Conservation (phyloP, 768 basidiomycete species). For the Amanita pallidorosea region DNA sequence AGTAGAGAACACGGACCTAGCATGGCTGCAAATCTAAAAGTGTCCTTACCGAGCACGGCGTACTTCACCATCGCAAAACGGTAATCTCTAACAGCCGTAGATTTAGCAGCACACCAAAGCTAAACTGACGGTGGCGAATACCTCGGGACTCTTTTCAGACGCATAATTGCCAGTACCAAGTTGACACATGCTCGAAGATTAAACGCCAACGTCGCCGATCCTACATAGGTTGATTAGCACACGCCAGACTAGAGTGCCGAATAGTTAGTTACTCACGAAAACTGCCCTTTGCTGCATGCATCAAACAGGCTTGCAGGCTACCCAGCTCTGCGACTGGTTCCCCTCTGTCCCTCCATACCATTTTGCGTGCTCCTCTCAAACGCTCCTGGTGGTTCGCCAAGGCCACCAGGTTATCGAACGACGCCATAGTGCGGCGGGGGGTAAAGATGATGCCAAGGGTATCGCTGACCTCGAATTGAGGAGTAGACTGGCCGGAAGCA, state of each 20-base stretch:
- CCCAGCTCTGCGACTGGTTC: slow-evolving; percentile 62
- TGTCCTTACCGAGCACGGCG: slow-evolving; percentile 78
- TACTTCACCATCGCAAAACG: slow-evolving; percentile 61
- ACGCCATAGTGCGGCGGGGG: slow-evolving; percentile 51
- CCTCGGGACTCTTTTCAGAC: slow-evolving; percentile 59
- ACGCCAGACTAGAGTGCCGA: background rate
- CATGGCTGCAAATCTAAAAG: slow-evolving; percentile 81
- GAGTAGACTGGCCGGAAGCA: slow-evolving; percentile 1
- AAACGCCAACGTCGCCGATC: slow-evolving; percentile 74
- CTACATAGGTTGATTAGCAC: slow-evolving; percentile 24
- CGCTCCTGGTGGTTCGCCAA: slow-evolving; percentile 78
- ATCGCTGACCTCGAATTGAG: background rate
- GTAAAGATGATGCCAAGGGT: slow-evolving; percentile 31
- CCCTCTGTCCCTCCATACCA: slow-evolving; percentile 75
- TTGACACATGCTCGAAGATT: slow-evolving; percentile 78
- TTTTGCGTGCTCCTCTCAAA: slow-evolving; percentile 60
- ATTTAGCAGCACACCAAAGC: background rate
- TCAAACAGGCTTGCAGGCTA: slow-evolving; percentile 52
- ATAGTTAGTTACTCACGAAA: slow-evolving; percentile 47
- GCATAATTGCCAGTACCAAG: slow-evolving; percentile 64
- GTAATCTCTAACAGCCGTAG: slow-evolving; percentile 32
- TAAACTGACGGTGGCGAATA: slow-evolving; percentile 19
- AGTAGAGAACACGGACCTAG: slow-evolving; percentile 40
- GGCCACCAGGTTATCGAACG: slow-evolving; percentile 77
- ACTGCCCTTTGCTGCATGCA: slow-evolving; percentile 63